Percentiles rank a stretch among this genome's conserved stretches.
These are phyloP conservation scores for Saturnispora sekii DNA, from an alignment of 805 yeast genomes.

Conservation along the genomic window DNA sequence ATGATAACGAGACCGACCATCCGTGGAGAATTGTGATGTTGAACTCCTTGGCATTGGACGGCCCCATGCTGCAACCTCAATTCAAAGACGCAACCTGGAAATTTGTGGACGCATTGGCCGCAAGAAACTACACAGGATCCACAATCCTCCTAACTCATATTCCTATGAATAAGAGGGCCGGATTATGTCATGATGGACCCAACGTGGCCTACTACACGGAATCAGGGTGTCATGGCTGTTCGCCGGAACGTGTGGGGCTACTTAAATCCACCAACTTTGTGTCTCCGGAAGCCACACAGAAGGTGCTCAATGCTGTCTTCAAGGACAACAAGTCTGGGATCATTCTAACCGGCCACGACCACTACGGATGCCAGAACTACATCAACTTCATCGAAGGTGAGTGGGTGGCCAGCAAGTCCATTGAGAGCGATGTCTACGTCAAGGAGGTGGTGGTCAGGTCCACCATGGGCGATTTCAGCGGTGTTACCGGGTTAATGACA, in stretches of 20 bases:
- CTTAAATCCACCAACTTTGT: slow-evolving; percentile 83
- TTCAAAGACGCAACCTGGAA: slow-evolving; percentile 61
- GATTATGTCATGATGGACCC: slow-evolving; percentile 85
- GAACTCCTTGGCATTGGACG: slow-evolving; percentile 77
- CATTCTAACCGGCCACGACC: slow-evolving; percentile 91
- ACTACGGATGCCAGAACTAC: slow-evolving; percentile 78
- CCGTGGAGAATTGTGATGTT: slow-evolving; percentile 89
- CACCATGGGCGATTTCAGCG: slow-evolving; percentile 95
- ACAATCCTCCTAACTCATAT: slow-evolving; percentile 82
- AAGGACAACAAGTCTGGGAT: slow-evolving; percentile 61
- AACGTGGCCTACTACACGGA: slow-evolving; percentile 49
- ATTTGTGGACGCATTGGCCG: slow-evolving; percentile 53
- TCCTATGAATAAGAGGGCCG: slow-evolving; percentile 75
- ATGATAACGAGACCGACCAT: slow-evolving; percentile 48
- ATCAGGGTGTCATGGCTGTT: slow-evolving; percentile 37
- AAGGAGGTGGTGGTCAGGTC: slow-evolving; percentile 81
- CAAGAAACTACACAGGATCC: slow-evolving; percentile 56
- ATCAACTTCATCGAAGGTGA: slow-evolving; percentile 38
- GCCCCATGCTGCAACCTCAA: slow-evolving; percentile 75
- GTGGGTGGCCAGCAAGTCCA: slow-evolving; percentile 52
- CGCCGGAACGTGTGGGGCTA: slow-evolving; percentile 59
- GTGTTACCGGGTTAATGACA: slow-evolving; percentile 77
- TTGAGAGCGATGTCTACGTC: slow-evolving; percentile 31
- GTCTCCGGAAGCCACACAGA: slow-evolving; percentile 52
- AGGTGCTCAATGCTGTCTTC: slow-evolving; percentile 64